phyloP scores from a whole-genome alignment of 23 red algal genomes.

The Gracilaria vermiculophylla region DNA sequence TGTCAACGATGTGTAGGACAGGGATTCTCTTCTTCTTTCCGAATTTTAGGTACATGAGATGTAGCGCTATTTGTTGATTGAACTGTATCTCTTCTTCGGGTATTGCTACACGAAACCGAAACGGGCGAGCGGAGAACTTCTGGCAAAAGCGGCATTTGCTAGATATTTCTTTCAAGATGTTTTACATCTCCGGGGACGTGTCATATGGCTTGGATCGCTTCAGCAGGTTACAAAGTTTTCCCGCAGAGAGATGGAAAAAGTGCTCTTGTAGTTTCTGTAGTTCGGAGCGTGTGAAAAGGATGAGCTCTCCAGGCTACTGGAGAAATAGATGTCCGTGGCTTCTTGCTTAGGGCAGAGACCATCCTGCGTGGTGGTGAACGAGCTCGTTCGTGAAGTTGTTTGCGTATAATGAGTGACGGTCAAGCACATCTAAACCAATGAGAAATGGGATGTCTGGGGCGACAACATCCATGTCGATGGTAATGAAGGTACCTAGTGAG shows the following conservation, averaged over 20 bases:
- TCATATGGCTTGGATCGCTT: not conserved
- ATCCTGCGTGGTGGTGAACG: not conserved
- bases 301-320: not conserved
- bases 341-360: not conserved
- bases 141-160: not conserved
- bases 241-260: not conserved
- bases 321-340: constrained; percentile 1
- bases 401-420: not conserved
- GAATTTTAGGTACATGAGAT: constrained; percentile 3
- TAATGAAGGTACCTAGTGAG: not conserved
- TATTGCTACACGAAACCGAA: not conserved
- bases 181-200: not conserved
- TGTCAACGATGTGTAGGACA: constrained; percentile 16
- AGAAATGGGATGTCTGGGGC: not conserved
- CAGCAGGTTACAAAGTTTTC: constrained; percentile 3
- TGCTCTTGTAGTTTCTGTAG: not conserved
- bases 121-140: not conserved
- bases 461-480: not conserved
- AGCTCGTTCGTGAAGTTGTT: constrained; percentile 27
- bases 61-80: constrained; percentile 31
- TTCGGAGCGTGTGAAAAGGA: not conserved
- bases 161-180: constrained; percentile 16
- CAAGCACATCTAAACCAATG: not conserved
- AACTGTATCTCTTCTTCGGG: not conserved
- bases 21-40: too few species aligned